These are phyloP conservation scores for Lactarius pseudohatsudake DNA, from an alignment of 768 basidiomycete genomes.

Conservation along the genomic window DNA sequence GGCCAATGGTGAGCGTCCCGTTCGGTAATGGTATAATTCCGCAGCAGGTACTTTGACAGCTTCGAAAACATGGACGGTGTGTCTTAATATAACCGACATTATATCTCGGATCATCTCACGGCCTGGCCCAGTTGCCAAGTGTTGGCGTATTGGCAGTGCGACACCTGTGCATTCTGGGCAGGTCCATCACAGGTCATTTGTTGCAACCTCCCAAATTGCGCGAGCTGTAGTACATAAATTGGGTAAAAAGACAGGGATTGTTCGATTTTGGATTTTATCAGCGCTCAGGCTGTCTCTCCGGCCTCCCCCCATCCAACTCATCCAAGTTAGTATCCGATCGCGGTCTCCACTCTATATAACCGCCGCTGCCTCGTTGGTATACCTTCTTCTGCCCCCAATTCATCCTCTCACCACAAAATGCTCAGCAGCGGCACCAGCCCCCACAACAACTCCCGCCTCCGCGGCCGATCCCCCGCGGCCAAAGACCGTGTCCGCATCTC, in stretches of 20 bases:
- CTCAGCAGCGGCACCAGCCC: constrained; percentile 5
- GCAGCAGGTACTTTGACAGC: neutral
- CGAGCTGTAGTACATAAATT: neutral
- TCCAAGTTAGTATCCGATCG: neutral
- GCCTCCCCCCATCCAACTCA: no score
- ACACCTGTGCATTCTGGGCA: neutral
- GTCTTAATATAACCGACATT: neutral
- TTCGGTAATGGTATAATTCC: neutral
- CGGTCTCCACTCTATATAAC: neutral
- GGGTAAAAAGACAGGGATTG: neutral
- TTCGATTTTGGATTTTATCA: neutral
- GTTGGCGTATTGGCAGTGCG: neutral
- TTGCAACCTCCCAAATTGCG: neutral
- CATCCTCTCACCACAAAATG: neutral
- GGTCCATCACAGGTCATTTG: neutral
- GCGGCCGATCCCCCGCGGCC: constrained; percentile 9
- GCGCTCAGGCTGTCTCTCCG: neutral
- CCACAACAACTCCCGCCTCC: constrained; percentile 11
- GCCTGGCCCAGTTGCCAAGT: neutral
- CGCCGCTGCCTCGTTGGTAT: neutral
- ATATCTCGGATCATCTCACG: neutral
- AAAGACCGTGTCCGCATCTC: constrained; percentile 22
- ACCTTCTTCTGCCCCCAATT: neutral
- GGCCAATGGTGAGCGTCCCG: neutral
- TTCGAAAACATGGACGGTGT: neutral